Evolutionary conservation across 352 stramenopile species (phyloP).

Genomic region (Blastocystis sp.): DNA sequence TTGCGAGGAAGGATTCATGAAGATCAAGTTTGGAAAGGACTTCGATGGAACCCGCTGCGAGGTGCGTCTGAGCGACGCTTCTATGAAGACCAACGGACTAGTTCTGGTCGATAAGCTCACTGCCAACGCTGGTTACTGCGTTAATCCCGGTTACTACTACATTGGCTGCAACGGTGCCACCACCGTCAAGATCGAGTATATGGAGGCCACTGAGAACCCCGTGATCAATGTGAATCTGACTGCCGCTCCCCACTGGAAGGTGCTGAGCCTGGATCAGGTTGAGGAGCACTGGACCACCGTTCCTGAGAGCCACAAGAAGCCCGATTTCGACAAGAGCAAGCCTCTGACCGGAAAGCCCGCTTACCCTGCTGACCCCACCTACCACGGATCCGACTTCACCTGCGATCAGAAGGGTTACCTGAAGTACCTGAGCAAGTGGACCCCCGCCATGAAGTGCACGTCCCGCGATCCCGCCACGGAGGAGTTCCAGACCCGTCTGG

Average conservation of each 20-base stretch:
- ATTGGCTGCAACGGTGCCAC: slow-evolving; percentile 18
- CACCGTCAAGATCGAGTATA: slow-evolving; percentile 7
- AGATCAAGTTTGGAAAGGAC: not conserved
- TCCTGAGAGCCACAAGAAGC: not conserved
- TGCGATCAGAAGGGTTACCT: not conserved
- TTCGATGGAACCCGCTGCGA: not conserved
- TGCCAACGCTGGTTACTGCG: not conserved
- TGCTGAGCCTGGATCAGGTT: slow-evolving; percentile 10
- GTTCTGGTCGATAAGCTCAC: slow-evolving; percentile 20
- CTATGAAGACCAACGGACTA: slow-evolving; percentile 16
- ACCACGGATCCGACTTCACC: not conserved
- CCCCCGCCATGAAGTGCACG: not conserved
- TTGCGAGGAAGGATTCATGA: slow-evolving; percentile 29
- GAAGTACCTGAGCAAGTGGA: not conserved
- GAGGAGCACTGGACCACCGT: not conserved
- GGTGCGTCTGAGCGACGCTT: not conserved
- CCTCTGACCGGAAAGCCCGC: slow-evolving; percentile 28
- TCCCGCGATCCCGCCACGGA: not conserved
- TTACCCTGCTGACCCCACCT: not conserved
- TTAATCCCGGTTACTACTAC: slow-evolving; percentile 49
- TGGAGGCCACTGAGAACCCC: not conserved
- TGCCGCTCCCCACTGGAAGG: not conserved
- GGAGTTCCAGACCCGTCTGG: not conserved
- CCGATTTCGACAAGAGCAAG: slow-evolving; percentile 51
- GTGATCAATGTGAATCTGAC: slow-evolving; percentile 16